These are phyloP conservation scores for Penicillium maclennaniae DNA, from an alignment of 495 filamentous ascomycete genomes.

Conservation along the genomic window DNA sequence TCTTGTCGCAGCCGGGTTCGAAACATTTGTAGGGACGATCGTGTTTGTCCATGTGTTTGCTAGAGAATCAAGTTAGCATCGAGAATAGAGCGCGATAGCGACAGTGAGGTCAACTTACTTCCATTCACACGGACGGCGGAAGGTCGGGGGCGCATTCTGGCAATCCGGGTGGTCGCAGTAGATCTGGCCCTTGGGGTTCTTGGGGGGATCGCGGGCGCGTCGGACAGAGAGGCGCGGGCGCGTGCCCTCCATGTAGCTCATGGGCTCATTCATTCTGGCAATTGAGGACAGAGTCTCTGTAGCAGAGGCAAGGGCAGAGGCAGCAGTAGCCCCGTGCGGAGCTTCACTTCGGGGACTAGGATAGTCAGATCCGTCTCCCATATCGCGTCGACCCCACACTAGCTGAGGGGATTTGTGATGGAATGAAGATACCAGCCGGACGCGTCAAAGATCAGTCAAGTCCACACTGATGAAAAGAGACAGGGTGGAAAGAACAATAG, in stretches of 20 bases:
- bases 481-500: background rate
- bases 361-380: constrained; percentile 52
- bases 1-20: constrained; percentile 74
- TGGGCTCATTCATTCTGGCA: constrained; percentile 42
- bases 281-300: constrained; percentile 34
- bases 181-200: constrained; percentile 65
- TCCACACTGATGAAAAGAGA: constrained; percentile 1
- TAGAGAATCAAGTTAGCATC: constrained; percentile 32
- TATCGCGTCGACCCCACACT: constrained; percentile 40
- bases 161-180: constrained; percentile 64
- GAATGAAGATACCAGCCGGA: constrained; percentile 25
- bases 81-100: background rate
- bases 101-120: constrained; percentile 56
- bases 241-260: constrained; percentile 39
- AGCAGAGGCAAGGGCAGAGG: constrained; percentile 38
- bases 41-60: constrained; percentile 98
- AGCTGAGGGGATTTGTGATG: constrained; percentile 25
- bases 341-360: constrained; percentile 51
- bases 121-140: constrained; percentile 87
- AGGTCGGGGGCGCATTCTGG: constrained; percentile 51
- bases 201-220: constrained; percentile 53
- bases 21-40: constrained; percentile 83
- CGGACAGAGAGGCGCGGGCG: constrained; percentile 45
- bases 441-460: constrained; percentile 18
- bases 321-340: constrained; percentile 34